phyloP scores from a whole-genome alignment of 805 yeast species.

The Candida rishiriensis region DNA sequence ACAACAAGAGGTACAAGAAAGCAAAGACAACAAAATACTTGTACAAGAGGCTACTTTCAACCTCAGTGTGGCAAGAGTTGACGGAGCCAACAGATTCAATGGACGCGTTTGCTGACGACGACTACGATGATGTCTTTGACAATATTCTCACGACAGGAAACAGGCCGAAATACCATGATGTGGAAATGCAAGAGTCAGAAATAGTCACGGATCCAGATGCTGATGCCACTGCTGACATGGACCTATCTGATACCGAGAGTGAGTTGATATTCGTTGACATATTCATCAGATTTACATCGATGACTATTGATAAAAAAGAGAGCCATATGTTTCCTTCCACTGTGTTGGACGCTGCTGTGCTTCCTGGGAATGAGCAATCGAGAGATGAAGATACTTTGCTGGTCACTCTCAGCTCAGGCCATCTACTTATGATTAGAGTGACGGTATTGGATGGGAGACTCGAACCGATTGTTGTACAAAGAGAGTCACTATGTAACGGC shows the following conservation, averaged over 20 bases:
- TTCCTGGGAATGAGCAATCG: slow-evolving; percentile 18
- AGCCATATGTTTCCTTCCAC: slow-evolving; percentile 15
- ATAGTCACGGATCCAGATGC: background rate
- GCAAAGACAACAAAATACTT: slow-evolving; percentile 1
- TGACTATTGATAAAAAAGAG: slow-evolving; percentile 18
- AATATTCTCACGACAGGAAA: background rate
- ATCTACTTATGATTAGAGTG: slow-evolving; percentile 19
- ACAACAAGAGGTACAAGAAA: slow-evolving; percentile 11
- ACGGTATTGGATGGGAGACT: slow-evolving; percentile 9
- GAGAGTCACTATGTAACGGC: no score
- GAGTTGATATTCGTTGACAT: slow-evolving; percentile 14
- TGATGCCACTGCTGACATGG: background rate
- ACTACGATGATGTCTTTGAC: slow-evolving; percentile 9
- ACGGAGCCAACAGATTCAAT: slow-evolving; percentile 23
- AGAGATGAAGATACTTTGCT: slow-evolving; percentile 25
- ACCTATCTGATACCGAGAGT: background rate
- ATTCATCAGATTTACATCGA: slow-evolving; percentile 19
- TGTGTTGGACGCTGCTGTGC: slow-evolving; percentile 21
- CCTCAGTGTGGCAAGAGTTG: slow-evolving; percentile 22
- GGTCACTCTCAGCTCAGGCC: slow-evolving; percentile 19
- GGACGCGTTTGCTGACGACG: slow-evolving; percentile 18
- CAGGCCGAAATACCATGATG: background rate
- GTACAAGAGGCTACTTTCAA: slow-evolving; percentile 14
- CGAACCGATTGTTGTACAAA: slow-evolving; percentile 22
- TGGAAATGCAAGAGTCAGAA: slow-evolving; percentile 1